These are phyloP conservation scores for Parsonsia alboflavescens DNA, from an alignment of 257 asterid genomes.

Conservation along the genomic window DNA sequence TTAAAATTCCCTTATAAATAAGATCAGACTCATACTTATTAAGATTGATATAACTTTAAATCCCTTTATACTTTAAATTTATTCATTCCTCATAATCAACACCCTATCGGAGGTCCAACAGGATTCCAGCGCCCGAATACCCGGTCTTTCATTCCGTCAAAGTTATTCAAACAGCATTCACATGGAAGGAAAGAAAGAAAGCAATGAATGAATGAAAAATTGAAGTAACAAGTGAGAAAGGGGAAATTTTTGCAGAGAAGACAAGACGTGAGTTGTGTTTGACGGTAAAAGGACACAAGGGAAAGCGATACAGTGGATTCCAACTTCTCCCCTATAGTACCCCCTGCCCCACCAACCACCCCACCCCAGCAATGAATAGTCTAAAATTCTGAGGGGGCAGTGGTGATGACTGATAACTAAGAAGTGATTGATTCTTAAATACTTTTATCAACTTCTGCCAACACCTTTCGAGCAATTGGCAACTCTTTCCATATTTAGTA, in stretches of 20 bases:
- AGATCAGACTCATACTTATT: no score
- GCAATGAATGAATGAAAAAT: background rate
- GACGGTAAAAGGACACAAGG: conserved; percentile 8
- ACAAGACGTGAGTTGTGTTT: conserved; percentile 1
- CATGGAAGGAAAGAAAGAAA: background rate
- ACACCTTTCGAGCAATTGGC: conserved; percentile 51
- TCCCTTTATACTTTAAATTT: no score
- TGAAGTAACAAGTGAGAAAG: background rate
- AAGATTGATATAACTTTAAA: no score
- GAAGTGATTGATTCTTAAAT: conserved; percentile 62
- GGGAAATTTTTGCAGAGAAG: background rate
- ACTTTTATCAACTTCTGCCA: conserved; percentile 46
- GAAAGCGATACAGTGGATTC: background rate
- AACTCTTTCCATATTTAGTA: conserved; percentile 46
- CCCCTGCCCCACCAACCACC: background rate
- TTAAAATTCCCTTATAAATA: no score
- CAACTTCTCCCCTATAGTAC: background rate
- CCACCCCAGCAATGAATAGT: conserved; percentile 2
- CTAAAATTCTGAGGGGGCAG: conserved; percentile 5
- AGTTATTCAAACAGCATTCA: no score
- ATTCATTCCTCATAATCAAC: no score
- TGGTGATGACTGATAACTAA: conserved; percentile 73
- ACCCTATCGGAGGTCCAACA: no score
- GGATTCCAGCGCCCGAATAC: no score
- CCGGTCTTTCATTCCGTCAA: no score